phyloP scores from a whole-genome alignment of 2,329 filamentous ascomycete genomes.

The Fusarium globosum region DNA sequence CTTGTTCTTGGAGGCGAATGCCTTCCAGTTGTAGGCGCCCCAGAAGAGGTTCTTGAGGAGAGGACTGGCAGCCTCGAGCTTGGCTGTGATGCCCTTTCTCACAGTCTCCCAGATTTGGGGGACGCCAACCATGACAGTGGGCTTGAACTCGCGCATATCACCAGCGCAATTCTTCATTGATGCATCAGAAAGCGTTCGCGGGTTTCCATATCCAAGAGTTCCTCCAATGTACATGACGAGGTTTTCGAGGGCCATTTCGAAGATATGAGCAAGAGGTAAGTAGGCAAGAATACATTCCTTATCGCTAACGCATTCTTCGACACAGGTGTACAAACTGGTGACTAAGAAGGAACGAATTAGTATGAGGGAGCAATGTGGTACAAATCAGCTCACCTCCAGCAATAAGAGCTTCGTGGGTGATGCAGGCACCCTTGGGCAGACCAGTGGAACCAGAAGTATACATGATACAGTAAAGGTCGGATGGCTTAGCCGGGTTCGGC shows the following conservation, averaged over 20 bases:
- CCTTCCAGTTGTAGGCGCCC: constrained; percentile 70
- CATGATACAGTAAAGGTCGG: constrained; percentile 86
- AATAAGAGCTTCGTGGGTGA: constrained; percentile 83
- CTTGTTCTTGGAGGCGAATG: constrained; percentile 66
- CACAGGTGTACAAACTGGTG: constrained; percentile 81
- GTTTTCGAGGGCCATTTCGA: constrained; percentile 97
- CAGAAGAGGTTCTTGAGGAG: constrained; percentile 83
- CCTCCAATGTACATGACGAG: constrained; percentile 88
- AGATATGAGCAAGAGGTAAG: constrained; percentile 92
- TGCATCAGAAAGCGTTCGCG: constrained; percentile 85
- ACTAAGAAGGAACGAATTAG: constrained; percentile 56
- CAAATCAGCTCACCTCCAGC: constrained; percentile 68
- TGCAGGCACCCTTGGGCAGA: constrained; percentile 86
- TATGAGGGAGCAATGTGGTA: constrained; percentile 2
- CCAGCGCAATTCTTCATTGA: constrained; percentile 91
- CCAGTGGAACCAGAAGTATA: constrained; percentile 92
- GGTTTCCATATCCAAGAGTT: constrained; percentile 92
- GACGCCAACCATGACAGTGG: constrained; percentile 92
- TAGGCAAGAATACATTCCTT: constrained; percentile 88
- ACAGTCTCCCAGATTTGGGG: constrained; percentile 98
- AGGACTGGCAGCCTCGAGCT: constrained; percentile 78
- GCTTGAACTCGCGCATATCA: constrained; percentile 91
- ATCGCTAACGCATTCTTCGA: constrained; percentile 81
- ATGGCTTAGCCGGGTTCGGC: constrained; percentile 75
- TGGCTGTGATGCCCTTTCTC: constrained; percentile 89